phyloP scores from a whole-genome alignment of 208 protist species.

The Wallacemonas rigidus region DNA sequence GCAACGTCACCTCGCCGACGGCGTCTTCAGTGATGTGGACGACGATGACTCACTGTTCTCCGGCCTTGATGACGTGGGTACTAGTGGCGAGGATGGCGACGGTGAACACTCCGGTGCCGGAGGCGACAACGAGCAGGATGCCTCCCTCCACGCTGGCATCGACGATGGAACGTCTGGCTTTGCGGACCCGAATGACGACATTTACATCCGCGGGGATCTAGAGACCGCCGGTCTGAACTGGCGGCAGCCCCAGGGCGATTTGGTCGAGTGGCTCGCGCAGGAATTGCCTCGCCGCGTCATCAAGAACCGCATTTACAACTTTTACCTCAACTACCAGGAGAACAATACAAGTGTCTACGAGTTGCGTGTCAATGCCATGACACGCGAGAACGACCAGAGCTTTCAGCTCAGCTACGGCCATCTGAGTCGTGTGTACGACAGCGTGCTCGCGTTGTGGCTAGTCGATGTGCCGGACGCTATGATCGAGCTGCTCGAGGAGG shows the following conservation, averaged over 20 bases:
- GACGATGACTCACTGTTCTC: slow-evolving; percentile 50
- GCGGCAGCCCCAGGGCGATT: slow-evolving; percentile 81
- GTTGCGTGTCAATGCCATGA: slow-evolving; percentile 82
- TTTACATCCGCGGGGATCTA: slow-evolving; percentile 79
- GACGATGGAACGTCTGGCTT: slow-evolving; percentile 32
- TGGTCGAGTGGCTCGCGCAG: slow-evolving; percentile 91
- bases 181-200: slow-evolving; percentile 43
- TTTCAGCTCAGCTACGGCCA: slow-evolving; percentile 96
- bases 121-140: background rate
- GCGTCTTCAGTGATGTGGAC: slow-evolving; percentile 86
- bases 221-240: slow-evolving; percentile 87
- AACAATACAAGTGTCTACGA: slow-evolving; percentile 82
- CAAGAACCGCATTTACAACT: slow-evolving; percentile 92
- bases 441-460: slow-evolving; percentile 95
- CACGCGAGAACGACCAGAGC: slow-evolving; percentile 92
- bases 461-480: slow-evolving; percentile 96
- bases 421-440: slow-evolving; percentile 86
- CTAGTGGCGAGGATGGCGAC: slow-evolving; percentile 17
- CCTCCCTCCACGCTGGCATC: slow-evolving; percentile 20
- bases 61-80: slow-evolving; percentile 28
- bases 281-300: slow-evolving; percentile 83
- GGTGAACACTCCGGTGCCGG: background rate
- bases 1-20: slow-evolving; percentile 69
- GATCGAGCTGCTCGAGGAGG: slow-evolving; percentile 98
- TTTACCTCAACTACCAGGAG: slow-evolving; percentile 91